Base-by-base conservation (phyloP, 2,329 filamentous ascomycete genomes). In the Cercospora canescens region DNA sequence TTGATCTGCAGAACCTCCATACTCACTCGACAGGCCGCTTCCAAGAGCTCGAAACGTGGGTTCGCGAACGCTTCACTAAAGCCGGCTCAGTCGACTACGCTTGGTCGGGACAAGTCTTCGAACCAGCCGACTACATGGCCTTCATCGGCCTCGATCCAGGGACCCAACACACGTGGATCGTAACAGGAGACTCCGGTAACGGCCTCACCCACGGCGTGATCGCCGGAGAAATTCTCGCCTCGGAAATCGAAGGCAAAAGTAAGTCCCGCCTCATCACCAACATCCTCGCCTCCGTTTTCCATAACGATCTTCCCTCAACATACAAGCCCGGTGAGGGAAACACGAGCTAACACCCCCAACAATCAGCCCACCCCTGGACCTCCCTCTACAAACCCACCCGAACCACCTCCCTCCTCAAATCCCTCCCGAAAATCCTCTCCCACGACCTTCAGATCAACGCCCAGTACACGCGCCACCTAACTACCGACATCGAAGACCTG, bases 51-150 rank as follows among this genome's bases (percentile, higher is more conserved):
- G 85, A 86, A 72, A 71, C 72, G 0, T 88, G 85, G 86, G 80
- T 80, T 0, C 80, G 84, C 6, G 80, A 83, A 57, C 81, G 86
- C 30, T 87, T 87, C 73, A 79, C 85, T 0, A 77, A 82, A 56
- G 81, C 81, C 1, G 80, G 80, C 0, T 73, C 77, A 3, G 79
- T 84, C 7, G 86, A 87, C 66, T 88, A 86, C 76, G 78, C 78
- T 21, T 88, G 85, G 85, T 85, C 82, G 35, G 85, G 86, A 0
- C 86, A 88, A 74, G 79, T 88, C 50, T 82, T 84, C 69, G 85
- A 88, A 67, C 84, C 85, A 0, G 79, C 82, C 11, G 85, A 88
- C 69, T 81, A 80, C 71, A 80, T 87, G 79, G 85, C 80, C 0
- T 87, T 84, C 66, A 86, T 87, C 57, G 86, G 86, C 30, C 81